Base-by-base conservation (phyloP, 2,329 filamentous ascomycete genomes). In the Cladophialophora exuberans region DNA sequence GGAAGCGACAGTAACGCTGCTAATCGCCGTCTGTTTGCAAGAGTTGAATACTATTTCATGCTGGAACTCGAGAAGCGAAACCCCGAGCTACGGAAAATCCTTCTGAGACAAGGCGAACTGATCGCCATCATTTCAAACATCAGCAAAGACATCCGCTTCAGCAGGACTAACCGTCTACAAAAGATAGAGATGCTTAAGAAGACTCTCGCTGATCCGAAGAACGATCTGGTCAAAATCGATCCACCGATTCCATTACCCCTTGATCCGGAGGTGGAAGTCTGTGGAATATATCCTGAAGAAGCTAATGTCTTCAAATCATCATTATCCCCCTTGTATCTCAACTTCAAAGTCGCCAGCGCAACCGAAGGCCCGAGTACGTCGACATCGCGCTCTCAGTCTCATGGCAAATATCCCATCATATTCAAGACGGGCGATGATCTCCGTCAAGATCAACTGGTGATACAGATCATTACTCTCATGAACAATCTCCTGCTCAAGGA, bases 371-470 rank as follows among this genome's bases (percentile, higher is more conserved):
- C 51, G 13, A 38, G 25, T 10, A 38, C 47, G 38, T 50, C 58
- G 2, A 38, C 48, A n/a, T 55, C 52, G 26, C 48, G 54, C 20
- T 50, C 59, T 15, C 52, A 54, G 44, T 56, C 51, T 13, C 89
- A 89, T 6, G 82, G 81, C 33, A 88, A 86, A 56, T 99, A 97
- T 68, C 88, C 93, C 7, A 88, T 99, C 61, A 88, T 97, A 49
- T 99, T 99, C 83, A 99, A 99, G 72, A 91, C 91, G 1, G 94
- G 94, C 30, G 94, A 99, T 69, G 94, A 99, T 69, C 79, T 99
- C 47, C 88, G 94, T 11, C 94, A 99, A 72, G 94, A 99, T 68
- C 94, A 99, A 69, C 83, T 99, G 2, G 93, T 99, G 30, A 95
- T 99, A 51, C 94, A 90, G 67, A 97, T 97, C 67, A 97, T 99